A percentile compares a stretch with the other conserved stretches of the same genome.
phyloP scores from a whole-genome alignment of 306 rosid genomes.

The Mucuna pruriens region DNA sequence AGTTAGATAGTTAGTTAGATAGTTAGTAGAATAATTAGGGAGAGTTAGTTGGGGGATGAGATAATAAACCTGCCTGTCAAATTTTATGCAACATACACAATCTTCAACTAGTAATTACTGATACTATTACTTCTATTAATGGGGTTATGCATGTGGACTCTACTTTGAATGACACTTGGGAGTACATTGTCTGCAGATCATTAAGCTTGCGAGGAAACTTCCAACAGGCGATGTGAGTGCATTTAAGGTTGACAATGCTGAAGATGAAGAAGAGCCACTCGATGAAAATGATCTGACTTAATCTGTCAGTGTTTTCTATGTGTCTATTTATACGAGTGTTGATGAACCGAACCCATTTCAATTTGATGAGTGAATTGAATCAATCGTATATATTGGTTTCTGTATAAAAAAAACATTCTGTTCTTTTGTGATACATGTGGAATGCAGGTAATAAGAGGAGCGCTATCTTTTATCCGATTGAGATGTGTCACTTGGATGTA shows the following conservation, averaged over 20 bases:
- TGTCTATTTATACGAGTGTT: constrained; percentile 6
- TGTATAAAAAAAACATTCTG: constrained; percentile 24
- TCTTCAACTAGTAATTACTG: background rate
- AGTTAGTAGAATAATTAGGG: no score
- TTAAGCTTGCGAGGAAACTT: constrained; percentile 86
- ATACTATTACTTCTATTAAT: background rate
- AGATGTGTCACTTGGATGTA: background rate
- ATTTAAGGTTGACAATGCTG: constrained; percentile 47
- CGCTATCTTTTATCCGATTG: background rate
- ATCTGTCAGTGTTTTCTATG: background rate
- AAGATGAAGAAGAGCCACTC: constrained; percentile 61
- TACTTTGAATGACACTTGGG: constrained; percentile 18
- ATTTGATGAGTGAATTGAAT: constrained; percentile 20
- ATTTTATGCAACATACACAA: background rate
- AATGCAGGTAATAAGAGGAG: constrained; percentile 12
- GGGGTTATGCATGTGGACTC: background rate
- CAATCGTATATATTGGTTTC: constrained; percentile 31
- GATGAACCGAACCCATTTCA: constrained; percentile 7
- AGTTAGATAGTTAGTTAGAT: no score
- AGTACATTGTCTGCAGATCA: constrained; percentile 63
- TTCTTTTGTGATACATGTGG: constrained; percentile 4
- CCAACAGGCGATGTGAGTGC: constrained; percentile 86
- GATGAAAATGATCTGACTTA: constrained; percentile 93
- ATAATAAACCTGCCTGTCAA: no score
- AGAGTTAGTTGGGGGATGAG: no score